Conservation (phyloP, 2,329 filamentous ascomycete genomes). For the Huntiella decipiens region DNA sequence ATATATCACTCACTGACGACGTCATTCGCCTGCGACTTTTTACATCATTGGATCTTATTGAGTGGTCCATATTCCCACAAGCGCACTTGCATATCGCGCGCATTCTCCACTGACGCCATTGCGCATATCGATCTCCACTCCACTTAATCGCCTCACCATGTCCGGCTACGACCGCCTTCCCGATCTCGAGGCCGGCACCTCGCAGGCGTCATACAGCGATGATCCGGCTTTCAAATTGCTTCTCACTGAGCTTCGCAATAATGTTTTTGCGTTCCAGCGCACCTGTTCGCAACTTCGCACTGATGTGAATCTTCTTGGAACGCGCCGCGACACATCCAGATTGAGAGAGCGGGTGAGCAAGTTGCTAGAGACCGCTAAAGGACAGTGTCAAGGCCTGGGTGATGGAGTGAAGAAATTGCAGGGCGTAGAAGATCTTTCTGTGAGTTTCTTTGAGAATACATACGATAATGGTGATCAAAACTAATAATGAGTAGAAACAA, state of each 20-base stretch:
- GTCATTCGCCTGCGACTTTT: no score
- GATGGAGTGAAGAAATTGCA: constrained; percentile 88
- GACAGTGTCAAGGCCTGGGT: constrained; percentile 76
- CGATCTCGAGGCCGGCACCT: constrained; percentile 55
- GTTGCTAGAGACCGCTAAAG: constrained; percentile 67
- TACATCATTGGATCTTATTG: background rate
- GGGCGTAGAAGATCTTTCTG: constrained; percentile 66
- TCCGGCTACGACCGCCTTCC: constrained; percentile 70
- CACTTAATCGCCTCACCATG: constrained; percentile 34
- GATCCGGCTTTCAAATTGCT: constrained; percentile 80
- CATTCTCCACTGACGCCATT: background rate
- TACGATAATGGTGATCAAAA: background rate
- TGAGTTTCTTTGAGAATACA: constrained; percentile 22
- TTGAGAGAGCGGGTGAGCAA: constrained; percentile 81
- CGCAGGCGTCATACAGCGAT: constrained; percentile 51
- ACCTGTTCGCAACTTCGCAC: constrained; percentile 72
- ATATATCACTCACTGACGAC: no score
- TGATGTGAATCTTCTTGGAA: constrained; percentile 72
- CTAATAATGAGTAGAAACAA: constrained; percentile 41
- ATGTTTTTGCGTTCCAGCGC: constrained; percentile 73
- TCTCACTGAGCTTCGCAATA: constrained; percentile 66
- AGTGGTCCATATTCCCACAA: background rate
- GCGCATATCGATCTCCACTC: background rate
- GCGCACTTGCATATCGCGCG: background rate
- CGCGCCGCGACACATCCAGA: constrained; percentile 75